Percentiles rank a stretch among this genome's conserved stretches.
Conservation (phyloP, 495 filamentous ascomycete genomes). For the Daldinia loculata region DNA sequence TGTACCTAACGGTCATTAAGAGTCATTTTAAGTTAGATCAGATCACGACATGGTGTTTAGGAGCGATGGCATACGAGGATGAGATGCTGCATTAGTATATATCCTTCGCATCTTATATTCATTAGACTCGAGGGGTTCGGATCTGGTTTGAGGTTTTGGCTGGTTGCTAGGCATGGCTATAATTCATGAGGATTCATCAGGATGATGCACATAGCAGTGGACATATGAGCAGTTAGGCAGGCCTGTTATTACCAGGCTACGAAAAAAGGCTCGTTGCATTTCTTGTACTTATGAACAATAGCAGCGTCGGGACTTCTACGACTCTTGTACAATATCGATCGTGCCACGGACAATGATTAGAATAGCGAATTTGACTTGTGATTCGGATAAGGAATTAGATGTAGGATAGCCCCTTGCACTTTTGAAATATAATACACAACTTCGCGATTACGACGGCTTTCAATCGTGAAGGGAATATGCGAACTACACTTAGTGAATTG, state of each 20-base stretch:
- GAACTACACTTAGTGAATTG: background rate
- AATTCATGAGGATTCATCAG: background rate
- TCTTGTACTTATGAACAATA: conserved; percentile 2
- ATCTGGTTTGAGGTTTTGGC: background rate
- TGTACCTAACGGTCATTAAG: conserved; percentile 15
- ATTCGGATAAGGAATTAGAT: background rate
- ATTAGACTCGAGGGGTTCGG: conserved; percentile 2
- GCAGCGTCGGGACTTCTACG: background rate
- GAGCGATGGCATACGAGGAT: conserved; percentile 2
- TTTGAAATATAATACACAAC: background rate
- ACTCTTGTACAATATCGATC: background rate
- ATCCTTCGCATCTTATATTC: conserved; percentile 15
- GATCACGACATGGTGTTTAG: background rate
- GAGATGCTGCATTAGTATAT: conserved; percentile 16
- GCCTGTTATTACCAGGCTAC: background rate
- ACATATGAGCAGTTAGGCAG: conserved; percentile 7
- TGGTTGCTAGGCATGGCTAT: conserved; percentile 8
- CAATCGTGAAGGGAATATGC: too few relatives aligned
- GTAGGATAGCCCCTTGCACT: background rate
- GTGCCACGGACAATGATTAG: background rate
- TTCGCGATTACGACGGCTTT: background rate
- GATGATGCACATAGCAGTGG: conserved; percentile 2
- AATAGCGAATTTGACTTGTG: background rate
- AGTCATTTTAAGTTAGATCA: background rate
- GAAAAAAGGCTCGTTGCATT: background rate